Conservation (phyloP, 106 monocot species). For the Alisma plantagoaquatica region DNA sequence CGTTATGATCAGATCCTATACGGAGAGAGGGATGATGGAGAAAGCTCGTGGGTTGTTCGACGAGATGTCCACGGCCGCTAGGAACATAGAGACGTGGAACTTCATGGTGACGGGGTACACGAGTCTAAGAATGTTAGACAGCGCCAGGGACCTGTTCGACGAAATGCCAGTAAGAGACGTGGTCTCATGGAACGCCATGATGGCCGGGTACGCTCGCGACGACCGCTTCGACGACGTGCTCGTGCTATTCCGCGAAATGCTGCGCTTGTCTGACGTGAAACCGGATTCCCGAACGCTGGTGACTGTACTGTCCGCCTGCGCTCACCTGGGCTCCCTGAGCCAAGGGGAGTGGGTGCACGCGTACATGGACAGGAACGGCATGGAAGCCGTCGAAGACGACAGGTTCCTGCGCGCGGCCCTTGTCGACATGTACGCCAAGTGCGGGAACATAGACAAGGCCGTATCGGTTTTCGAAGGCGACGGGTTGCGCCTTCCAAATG, state of each 20-base stretch:
- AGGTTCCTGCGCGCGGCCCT: constrained; percentile 1
- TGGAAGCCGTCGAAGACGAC: constrained; percentile 4
- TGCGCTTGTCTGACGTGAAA: not conserved
- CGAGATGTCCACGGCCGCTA: not conserved
- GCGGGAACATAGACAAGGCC: constrained; percentile 7
- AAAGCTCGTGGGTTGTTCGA: constrained; percentile 7
- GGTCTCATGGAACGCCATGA: constrained; percentile 41
- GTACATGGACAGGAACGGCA: constrained; percentile 4
- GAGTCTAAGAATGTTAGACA: not conserved
- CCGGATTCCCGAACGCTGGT: not conserved
- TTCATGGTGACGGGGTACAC: constrained; percentile 4
- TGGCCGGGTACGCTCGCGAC: not conserved
- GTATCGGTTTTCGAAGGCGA: not conserved
- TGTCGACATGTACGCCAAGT: constrained; percentile 6
- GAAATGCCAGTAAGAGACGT: constrained; percentile 23
- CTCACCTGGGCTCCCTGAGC: not conserved
- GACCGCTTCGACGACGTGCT: not conserved
- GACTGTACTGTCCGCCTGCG: not conserved
- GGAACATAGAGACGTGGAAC: constrained; percentile 5
- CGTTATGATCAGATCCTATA: constrained; percentile 5
- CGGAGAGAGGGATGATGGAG: not conserved
- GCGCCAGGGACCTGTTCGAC: constrained; percentile 28
- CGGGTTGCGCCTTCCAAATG: not conserved
- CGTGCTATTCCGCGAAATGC: constrained; percentile 2
- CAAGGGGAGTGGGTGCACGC: constrained; percentile 1